Evolutionary conservation across 192 early-diverging fungal species (phyloP), one percentile per base, ranked within the genome.

Genomic region (Obelidium mucronatum): DNA sequence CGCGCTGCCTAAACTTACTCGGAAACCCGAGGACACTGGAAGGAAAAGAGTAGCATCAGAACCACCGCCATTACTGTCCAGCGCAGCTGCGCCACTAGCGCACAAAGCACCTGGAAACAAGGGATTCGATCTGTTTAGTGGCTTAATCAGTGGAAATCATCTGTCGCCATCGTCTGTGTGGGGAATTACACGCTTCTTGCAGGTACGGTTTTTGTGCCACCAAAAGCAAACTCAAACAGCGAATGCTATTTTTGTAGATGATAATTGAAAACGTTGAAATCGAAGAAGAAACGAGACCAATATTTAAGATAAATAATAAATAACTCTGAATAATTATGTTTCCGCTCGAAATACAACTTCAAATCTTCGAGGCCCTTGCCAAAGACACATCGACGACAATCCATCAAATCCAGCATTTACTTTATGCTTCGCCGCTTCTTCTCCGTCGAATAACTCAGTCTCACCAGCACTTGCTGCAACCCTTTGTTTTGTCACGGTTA

Each of bases 221-320:
- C 13, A 13, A 28, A 13, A 26, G 28, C 5, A 59, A 28, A 24
- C 28, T 13, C 28, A 24, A 59, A 59, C 56, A 24, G 56, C n/a
- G n/a, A n/a, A 59, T 59, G 48, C 48, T 51, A 13, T 51, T 58
- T 58, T 35, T 63, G 61, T 8, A 63, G 34, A 63, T 35, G 8
- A 4, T 63, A 34, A 36, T 63, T 63, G 36, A 33, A 33, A 24
- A 63, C 36, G 15, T 33, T 3, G 11, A 15, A 22, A 34, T 63
- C 36, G 61, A 35, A 2, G 61, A 63, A 3, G 61, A 15, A 34
- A 59, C 56, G 28, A 6, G 56, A 28, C 56, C 56, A 59, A 30
- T 24, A 30, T n/a, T n/a, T 6, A 59, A 59, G 28, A 30, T 51
- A 51, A 51, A 51, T 51, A 51, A 51, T n/a, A n/a, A n/a, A n/a